Percentiles rank a stretch among this genome's conserved stretches.
Conservation (phyloP, 768 basidiomycete species). For the Lanmaoa pseudosensibilis region DNA sequence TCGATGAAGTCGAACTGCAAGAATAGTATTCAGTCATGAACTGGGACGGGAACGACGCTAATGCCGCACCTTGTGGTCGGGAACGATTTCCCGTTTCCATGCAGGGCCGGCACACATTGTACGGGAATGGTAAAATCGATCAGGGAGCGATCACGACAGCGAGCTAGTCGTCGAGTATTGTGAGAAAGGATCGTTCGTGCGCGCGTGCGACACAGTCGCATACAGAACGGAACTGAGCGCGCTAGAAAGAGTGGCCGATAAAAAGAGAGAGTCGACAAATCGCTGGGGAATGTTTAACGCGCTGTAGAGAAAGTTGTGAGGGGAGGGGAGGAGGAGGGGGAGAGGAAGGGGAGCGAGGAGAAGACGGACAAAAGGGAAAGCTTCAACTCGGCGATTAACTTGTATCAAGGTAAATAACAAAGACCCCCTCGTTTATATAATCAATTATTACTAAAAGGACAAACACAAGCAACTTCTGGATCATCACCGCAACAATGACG, state of each 20-base stretch:
- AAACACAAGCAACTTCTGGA: neutral
- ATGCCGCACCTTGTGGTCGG: slow-evolving; percentile 87
- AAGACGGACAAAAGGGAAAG: slow-evolving; percentile 10
- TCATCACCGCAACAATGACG: slow-evolving; percentile 52
- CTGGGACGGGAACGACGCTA: neutral
- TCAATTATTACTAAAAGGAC: neutral
- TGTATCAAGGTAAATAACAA: slow-evolving; percentile 14
- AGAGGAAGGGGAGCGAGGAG: neutral
- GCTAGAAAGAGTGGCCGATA: slow-evolving; percentile 23
- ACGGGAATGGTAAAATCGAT: slow-evolving; percentile 4
- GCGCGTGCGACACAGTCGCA: slow-evolving; percentile 38
- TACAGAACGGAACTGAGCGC: slow-evolving; percentile 20
- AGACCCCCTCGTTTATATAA: slow-evolving; percentile 17
- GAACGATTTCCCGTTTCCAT: slow-evolving; percentile 97
- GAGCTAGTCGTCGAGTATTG: slow-evolving; percentile 25
- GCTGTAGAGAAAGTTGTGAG: slow-evolving; percentile 19
- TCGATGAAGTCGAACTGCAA: slow-evolving; percentile 95
- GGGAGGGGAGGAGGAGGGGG: slow-evolving; percentile 15
- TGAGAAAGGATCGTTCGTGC: slow-evolving; percentile 26
- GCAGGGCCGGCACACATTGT: slow-evolving; percentile 59
- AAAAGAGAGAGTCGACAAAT: slow-evolving; percentile 23
- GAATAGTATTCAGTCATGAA: slow-evolving; percentile 1
- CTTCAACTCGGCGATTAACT: neutral
- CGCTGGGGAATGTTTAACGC: slow-evolving; percentile 3
- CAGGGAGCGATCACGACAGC: slow-evolving; percentile 23